A percentile compares a stretch with the other conserved stretches of the same genome.
Evolutionary conservation across 306 rosid genomes (phyloP).

Genomic region (Gastrolobium bilobum): DNA sequence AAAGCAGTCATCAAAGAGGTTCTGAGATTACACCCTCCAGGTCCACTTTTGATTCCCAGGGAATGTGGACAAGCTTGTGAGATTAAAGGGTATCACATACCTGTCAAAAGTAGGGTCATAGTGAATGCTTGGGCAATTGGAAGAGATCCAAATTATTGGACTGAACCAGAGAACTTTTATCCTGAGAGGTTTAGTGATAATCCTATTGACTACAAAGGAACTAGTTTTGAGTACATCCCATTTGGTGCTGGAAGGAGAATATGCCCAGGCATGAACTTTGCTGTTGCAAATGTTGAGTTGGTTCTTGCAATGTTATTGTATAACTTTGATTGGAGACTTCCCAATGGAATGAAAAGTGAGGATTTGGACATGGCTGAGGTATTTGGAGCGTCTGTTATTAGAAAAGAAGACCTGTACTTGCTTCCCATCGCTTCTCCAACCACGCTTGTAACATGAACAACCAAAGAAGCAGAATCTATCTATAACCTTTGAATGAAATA

Average conservation of each 20-base stretch:
- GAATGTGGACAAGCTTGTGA: not conserved
- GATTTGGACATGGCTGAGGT: constrained; percentile 1
- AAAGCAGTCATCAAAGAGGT: constrained; percentile 48
- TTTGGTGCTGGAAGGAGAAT: constrained; percentile 2
- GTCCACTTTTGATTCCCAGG: constrained; percentile 33
- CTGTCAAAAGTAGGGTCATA: constrained; percentile 14
- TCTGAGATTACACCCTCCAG: constrained; percentile 39
- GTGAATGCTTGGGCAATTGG: too few species aligned
- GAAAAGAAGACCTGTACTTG: not conserved
- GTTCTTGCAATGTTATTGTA: constrained; percentile 5
- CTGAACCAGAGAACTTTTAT: not conserved
- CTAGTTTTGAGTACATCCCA: not conserved
- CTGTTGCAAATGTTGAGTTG: constrained; percentile 10
- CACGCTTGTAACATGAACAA: not conserved
- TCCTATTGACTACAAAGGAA: not conserved
- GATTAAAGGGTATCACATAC: constrained; percentile 39
- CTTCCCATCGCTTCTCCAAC: not conserved
- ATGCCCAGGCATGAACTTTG: not conserved
- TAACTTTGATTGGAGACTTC: constrained; percentile 31
- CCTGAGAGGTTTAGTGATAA: constrained; percentile 13
- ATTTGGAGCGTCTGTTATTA: not conserved
- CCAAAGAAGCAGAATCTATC: too few species aligned
- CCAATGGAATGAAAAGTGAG: not conserved
- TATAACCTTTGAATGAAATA: too few species aligned
- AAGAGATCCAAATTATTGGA: not conserved